Evolutionary conservation across 805 yeast genomes (phyloP), one percentile per base, ranked within the genome.

Genomic region (Candida cerambycidarum): DNA sequence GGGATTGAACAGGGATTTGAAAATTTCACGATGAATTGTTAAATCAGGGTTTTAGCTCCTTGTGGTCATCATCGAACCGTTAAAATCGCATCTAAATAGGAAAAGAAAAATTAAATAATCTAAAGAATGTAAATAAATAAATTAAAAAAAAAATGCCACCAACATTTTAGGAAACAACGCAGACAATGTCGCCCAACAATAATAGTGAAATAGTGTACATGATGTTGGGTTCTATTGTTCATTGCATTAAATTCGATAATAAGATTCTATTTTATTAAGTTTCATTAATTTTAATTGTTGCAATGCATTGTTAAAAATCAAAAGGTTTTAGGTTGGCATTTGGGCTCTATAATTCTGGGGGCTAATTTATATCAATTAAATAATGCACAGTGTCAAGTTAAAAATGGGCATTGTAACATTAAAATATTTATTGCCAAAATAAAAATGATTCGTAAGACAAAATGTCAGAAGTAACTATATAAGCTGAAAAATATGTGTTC

Each of bases 11-110:
- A 30, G 33, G 33, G 33, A 30, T 30, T 30, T 12, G 6, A 21
- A 29, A 30, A 30, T 30, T 15, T 30, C 33, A 30, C n/a, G 21
- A 30, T 30, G 21, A 16, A 15, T 30, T 16, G 21, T 16, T 30
- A 9, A 5, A n/a, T 5, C 31, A 28, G 31, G 31, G 31, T 15
- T n/a, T 14, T 6, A 21, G 5, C 29, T 25, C 17, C 31, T 28
- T 28, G 13, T 5, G 17, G 35, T 12, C 35, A 32, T 32, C 35
- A 32, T 32, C 35, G 35, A 18, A 32, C 19, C 35, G 24, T 18
- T 32, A 11, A 25, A 7, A 25, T 12, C n/a, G 13, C n/a, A n/a
- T n/a, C n/a, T n/a, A n/a, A n/a, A n/a, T n/a, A n/a, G n/a, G n/a
- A n/a, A n/a, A n/a, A n/a, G n/a, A n/a, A n/a, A n/a, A n/a, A n/a